phyloP scores from a whole-genome alignment of 345 rosid genomes.

The Lumnitzera racemosa region DNA sequence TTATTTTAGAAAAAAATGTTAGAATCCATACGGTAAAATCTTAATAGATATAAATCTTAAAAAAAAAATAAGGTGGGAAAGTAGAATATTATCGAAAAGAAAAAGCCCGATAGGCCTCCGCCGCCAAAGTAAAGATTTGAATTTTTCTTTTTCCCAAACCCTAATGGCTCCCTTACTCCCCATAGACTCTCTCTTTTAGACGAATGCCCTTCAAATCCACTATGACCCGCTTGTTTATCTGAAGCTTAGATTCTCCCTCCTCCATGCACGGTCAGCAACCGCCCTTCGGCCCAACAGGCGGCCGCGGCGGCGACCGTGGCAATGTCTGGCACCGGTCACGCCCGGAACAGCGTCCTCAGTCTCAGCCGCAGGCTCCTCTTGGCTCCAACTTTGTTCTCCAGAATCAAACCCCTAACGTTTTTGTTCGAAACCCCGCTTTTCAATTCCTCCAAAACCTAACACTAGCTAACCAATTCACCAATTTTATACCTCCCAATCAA shows the following conservation, averaged over 20 bases:
- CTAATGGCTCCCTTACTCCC: no score
- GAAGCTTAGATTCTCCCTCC: not conserved
- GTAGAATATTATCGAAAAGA: no score
- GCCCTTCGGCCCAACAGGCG: constrained; percentile 16
- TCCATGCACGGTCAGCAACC: constrained; percentile 21
- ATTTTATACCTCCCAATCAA: constrained; percentile 21
- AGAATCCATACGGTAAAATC: no score
- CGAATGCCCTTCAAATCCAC: no score
- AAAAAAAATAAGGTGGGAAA: no score
- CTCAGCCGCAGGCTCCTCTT: constrained; percentile 11
- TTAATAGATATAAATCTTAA: no score
- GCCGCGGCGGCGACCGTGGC: constrained; percentile 14
- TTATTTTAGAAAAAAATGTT: no score
- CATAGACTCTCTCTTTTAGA: no score
- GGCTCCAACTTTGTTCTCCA: not conserved
- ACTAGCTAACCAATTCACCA: constrained; percentile 15
- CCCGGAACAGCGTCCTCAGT: constrained; percentile 7
- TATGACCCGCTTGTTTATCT: no score
- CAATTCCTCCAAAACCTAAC: constrained; percentile 20
- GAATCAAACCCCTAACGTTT: constrained; percentile 17
- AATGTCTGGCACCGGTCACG: constrained; percentile 6
- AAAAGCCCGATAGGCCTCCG: no score
- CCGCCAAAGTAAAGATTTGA: no score
- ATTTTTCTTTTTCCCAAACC: no score
- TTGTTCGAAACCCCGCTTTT: constrained; percentile 21